phyloP scores from a whole-genome alignment of 148 eudicot species.

The Cornus kousa region DNA sequence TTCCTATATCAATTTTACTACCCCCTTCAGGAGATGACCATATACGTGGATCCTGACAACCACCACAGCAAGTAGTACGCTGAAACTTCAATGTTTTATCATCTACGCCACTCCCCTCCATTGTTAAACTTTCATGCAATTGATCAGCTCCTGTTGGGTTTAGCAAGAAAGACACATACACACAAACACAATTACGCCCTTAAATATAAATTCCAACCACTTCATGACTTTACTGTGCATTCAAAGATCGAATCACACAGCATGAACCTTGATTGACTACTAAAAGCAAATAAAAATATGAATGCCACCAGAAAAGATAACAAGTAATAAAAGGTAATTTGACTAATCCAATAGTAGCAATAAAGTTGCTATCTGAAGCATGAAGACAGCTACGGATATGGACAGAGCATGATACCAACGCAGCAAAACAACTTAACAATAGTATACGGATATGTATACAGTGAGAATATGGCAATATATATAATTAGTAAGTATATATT shows the following conservation, averaged over 20 bases:
- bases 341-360: neutral
- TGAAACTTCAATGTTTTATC: constrained; percentile 28
- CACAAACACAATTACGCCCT: no score
- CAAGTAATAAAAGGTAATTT: neutral
- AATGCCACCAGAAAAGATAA: neutral
- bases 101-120: constrained; percentile 49
- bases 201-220: neutral
- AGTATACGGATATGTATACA: no score
- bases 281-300: neutral
- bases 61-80: constrained; percentile 24
- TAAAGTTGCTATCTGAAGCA: no score
- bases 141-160: constrained; percentile 44
- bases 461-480: no score
- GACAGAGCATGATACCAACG: no score
- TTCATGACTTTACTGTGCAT: constrained; percentile 5
- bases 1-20: constrained; percentile 58
- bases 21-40: constrained; percentile 85
- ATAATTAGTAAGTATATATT: no score
- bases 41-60: constrained; percentile 44
- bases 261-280: neutral
- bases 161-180: neutral
- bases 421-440: no score
- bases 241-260: neutral
- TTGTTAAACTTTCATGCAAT: constrained; percentile 32
- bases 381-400: no score